Conservation (phyloP, 768 basidiomycete species). For the Mycena vulgaris region DNA sequence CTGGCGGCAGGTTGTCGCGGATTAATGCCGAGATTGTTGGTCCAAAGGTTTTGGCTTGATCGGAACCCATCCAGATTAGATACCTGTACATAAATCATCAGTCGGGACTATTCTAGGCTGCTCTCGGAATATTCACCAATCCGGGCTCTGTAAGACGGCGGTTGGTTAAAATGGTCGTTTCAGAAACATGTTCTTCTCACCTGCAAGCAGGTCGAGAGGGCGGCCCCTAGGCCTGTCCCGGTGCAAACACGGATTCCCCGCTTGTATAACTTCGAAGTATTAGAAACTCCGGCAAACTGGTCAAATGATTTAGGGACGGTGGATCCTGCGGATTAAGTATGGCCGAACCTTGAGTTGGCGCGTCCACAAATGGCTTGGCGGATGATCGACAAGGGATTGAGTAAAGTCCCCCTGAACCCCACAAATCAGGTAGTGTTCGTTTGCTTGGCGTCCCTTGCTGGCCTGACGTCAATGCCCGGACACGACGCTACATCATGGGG, state of each 20-base stretch:
- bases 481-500: constrained; percentile 8
- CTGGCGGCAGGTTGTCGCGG: constrained; percentile 74
- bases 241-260: constrained; percentile 90
- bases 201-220: constrained; percentile 87
- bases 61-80: constrained; percentile 88
- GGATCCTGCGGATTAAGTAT: constrained; percentile 25
- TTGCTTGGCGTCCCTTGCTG: constrained; percentile 81
- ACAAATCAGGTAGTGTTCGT: constrained; percentile 87
- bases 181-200: constrained; percentile 54
- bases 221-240: constrained; percentile 87
- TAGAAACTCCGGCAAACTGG: constrained; percentile 86
- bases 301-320: constrained; percentile 10
- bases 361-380: constrained; percentile 83
- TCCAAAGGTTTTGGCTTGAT: constrained; percentile 90
- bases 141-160: constrained; percentile 55
- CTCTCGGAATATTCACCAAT: constrained; percentile 56
- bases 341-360: constrained; percentile 79
- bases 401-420: constrained; percentile 92
- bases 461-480: constrained; percentile 15
- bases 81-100: constrained; percentile 62
- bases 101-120: not conserved
- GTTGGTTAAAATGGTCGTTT: constrained; percentile 26
- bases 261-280: constrained; percentile 83
- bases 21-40: constrained; percentile 84
- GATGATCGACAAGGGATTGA: constrained; percentile 74